Evolutionary conservation across 2,329 filamentous ascomycete species (phyloP).

Genomic region (Cercospora citrullina): DNA sequence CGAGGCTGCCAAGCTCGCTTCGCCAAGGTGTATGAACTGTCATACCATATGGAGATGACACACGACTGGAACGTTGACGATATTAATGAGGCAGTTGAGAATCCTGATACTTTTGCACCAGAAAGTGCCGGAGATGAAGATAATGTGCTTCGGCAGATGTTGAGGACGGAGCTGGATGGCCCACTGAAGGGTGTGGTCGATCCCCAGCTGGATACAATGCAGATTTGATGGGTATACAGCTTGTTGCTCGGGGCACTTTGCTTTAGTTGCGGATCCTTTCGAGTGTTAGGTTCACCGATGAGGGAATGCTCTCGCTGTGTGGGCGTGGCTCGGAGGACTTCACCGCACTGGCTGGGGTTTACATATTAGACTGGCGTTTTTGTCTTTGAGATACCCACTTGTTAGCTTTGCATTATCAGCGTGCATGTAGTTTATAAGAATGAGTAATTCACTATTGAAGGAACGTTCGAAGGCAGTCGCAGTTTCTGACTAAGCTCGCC

Average conservation of each 20-base stretch:
- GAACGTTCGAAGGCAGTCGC: neutral
- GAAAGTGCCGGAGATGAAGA: neutral
- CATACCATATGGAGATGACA: constrained; percentile 54
- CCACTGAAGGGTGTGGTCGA: neutral
- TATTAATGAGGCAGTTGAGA: constrained; percentile 40
- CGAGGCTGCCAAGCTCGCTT: constrained; percentile 56
- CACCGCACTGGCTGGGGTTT: neutral
- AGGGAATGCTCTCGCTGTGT: neutral
- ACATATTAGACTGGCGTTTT: constrained; percentile 1
- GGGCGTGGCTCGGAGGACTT: neutral
- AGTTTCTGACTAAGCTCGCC: neutral
- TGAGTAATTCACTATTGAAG: neutral
- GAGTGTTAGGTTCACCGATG: neutral
- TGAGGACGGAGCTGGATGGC: constrained; percentile 4
- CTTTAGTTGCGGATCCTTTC: neutral
- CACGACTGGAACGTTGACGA: constrained; percentile 46
- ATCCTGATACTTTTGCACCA: constrained; percentile 16
- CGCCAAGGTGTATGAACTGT: constrained; percentile 58
- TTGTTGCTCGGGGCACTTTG: neutral
- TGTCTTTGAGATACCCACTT: constrained; percentile 12
- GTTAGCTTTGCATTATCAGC: constrained; percentile 2
- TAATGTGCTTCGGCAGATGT: constrained; percentile 3
- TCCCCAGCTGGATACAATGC: constrained; percentile 3
- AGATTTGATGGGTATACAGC: neutral
- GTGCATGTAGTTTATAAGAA: neutral